Evolutionary conservation across 2,329 filamentous ascomycete species (phyloP).

Genomic region (Dactylellina cionopaga): DNA sequence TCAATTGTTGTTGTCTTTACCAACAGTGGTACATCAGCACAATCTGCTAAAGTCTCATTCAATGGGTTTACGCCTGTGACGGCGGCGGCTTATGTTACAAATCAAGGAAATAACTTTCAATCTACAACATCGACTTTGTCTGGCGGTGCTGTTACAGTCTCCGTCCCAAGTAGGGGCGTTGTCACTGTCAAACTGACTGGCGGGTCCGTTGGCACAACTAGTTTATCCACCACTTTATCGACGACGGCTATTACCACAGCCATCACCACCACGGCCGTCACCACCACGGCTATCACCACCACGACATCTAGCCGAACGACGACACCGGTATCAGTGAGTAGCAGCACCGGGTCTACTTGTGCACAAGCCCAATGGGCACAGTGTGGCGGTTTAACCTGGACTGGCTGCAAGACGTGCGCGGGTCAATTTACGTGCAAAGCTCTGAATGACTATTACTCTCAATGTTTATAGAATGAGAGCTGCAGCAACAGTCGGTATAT

Average conservation of each 20-base stretch:
- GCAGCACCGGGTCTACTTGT: background rate
- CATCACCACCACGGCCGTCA: constrained; percentile 31
- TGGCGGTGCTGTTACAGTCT: constrained; percentile 32
- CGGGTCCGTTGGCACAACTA: constrained; percentile 13
- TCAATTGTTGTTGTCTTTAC: constrained; percentile 60
- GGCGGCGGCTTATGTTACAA: constrained; percentile 34
- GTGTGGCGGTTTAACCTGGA: constrained; percentile 57
- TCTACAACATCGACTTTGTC: constrained; percentile 20
- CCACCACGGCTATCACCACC: background rate
- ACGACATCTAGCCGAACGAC: background rate
- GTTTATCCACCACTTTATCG: constrained; percentile 43
- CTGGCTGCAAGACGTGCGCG: constrained; percentile 58
- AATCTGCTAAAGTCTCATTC: constrained; percentile 53
- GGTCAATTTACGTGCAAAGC: constrained; percentile 57
- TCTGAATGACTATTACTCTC: constrained; percentile 52
- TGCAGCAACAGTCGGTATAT: no score
- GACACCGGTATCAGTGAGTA: constrained; percentile 18
- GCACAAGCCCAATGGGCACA: constrained; percentile 15
- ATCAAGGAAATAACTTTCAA: constrained; percentile 19
- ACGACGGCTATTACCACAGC: constrained; percentile 54
- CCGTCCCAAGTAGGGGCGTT: constrained; percentile 30
- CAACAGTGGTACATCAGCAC: constrained; percentile 56
- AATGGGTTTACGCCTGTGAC: constrained; percentile 32
- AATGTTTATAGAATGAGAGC: constrained; percentile 34
- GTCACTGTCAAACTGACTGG: constrained; percentile 34